A percentile compares a stretch with the other conserved stretches of the same genome.
Conservation (phyloP, 179 eudicot genomes). For the Silene vulgaris region DNA sequence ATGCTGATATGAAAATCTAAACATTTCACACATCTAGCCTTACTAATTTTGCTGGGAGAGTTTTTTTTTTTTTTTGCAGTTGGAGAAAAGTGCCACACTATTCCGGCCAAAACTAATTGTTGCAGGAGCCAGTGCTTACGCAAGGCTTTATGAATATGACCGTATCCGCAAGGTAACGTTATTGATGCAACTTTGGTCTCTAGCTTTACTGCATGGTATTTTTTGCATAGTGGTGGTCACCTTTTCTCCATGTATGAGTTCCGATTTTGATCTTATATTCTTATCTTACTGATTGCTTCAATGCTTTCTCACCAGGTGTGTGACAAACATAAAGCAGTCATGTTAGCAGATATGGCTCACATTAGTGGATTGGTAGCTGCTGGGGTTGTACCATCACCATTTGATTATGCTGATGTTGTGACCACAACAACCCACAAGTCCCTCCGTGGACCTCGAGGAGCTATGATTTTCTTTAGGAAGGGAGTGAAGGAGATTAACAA, state of each 20-base stretch:
- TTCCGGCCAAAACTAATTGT: slow-evolving; percentile 91
- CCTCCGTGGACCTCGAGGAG: slow-evolving; percentile 97
- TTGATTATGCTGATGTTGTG: slow-evolving; percentile 93
- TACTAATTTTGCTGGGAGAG: slow-evolving; percentile 7
- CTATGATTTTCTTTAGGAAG: slow-evolving; percentile 92
- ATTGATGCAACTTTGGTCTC: not conserved
- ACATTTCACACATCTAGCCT: not conserved
- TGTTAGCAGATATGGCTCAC: slow-evolving; percentile 98
- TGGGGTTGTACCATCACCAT: slow-evolving; percentile 91
- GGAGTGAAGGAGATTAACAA: slow-evolving; percentile 87
- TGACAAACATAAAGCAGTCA: slow-evolving; percentile 84
- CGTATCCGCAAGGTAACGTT: slow-evolving; percentile 76
- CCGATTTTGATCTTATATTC: not conserved
- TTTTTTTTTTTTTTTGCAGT: slow-evolving; percentile 39
- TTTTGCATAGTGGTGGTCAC: not conserved
- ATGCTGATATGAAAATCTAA: not conserved
- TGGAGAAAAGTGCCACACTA: slow-evolving; percentile 90
- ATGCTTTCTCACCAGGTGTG: slow-evolving; percentile 52
- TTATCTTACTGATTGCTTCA: slow-evolving; percentile 2
- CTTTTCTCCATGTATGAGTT: not conserved
- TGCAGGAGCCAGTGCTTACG: slow-evolving; percentile 99
- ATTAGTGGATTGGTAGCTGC: slow-evolving; percentile 96
- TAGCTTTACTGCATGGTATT: not conserved
- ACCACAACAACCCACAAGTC: slow-evolving; percentile 97
- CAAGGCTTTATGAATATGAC: slow-evolving; percentile 85